Base-by-base conservation (phyloP, 2,329 filamentous ascomycete genomes). In the Nemania sp. region DNA sequence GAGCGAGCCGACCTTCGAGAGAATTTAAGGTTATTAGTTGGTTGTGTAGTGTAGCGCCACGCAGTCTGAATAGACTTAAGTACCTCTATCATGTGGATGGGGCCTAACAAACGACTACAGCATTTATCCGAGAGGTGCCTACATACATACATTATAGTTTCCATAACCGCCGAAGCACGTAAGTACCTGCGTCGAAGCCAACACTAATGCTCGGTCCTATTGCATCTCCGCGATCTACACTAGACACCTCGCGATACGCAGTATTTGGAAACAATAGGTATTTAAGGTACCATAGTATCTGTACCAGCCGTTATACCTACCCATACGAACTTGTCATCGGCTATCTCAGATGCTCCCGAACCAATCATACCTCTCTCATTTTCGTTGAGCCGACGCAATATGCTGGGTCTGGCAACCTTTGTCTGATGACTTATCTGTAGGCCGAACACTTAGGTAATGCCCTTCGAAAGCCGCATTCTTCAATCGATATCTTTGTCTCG, bases 331-430 rank as follows among this genome's bases (percentile, higher is more conserved):
- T 33, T 53, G 43, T 49, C 34, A 33, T 56, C 52, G 52, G 56
- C 42, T 56, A 56, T 59, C 56, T 59, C 22, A 50, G 49, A 56
- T 59, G 40, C 49, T 59, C 56, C 52, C 46, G 52, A 50, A 26
- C 56, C 56, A 59, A 59, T 59, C 49, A 56, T 12, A 26, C 15
- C 15, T 36, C 22, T 6, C 23, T 50, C n/a, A 39, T 37, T 30
- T 30, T 39, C n/a, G n/a, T n/a, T 46, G 30, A 14, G 12, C 44
- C 30, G 37, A 47, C 23, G 43, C 44, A 52, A 52, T 47, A 37
- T 40, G 24, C 43, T 15, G 23, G 11, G 31, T 28, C 24, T n/a
- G n/a, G n/a, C n/a, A n/a, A n/a, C n/a, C n/a, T n/a, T n/a, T n/a
- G n/a, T n/a, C n/a, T n/a, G n/a, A n/a, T n/a, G n/a, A n/a, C n/a